Evolutionary conservation across 2,329 filamentous ascomycete genomes (phyloP).

Genomic region (Fusarium tuaranense): DNA sequence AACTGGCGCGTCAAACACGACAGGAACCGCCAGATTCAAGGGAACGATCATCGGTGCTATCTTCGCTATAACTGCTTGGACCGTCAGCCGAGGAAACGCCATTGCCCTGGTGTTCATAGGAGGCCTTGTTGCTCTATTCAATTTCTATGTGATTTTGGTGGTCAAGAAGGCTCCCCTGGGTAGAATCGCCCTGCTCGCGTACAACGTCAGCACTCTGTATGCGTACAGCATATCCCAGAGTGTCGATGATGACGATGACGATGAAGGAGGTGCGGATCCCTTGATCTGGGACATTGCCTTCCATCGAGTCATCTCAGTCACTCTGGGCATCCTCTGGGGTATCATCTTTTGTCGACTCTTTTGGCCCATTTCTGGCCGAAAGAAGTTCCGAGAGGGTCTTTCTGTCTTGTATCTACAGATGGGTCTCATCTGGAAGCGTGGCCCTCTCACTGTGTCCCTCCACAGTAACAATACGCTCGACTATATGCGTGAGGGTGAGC

Average conservation of each 20-base stretch:
- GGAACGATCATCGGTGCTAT: conserved; percentile 86
- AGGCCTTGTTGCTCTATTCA: conserved; percentile 82
- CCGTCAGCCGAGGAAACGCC: conserved; percentile 78
- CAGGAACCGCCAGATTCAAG: conserved; percentile 85
- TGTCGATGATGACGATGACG: conserved; percentile 85
- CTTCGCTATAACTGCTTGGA: conserved; percentile 83
- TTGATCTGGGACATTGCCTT: conserved; percentile 89
- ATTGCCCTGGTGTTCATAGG: conserved; percentile 83
- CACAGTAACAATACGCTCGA: conserved; percentile 68
- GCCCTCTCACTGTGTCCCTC: conserved; percentile 81
- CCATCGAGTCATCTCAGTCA: conserved; percentile 88
- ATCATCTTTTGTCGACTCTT: conserved; percentile 89
- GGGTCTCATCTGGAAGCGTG: conserved; percentile 95
- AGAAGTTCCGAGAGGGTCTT: conserved; percentile 89
- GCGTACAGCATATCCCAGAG: conserved; percentile 88
- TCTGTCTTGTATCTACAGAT: conserved; percentile 94
- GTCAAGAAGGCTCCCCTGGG: conserved; percentile 89
- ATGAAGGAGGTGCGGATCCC: conserved; percentile 86
- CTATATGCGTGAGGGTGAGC: conserved; percentile 91
- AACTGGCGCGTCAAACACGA: conserved; percentile 94
- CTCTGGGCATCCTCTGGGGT: conserved; percentile 90
- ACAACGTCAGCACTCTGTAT: conserved; percentile 95
- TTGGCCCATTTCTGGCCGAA: conserved; percentile 92
- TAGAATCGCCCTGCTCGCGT: conserved; percentile 93
- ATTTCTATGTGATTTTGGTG: conserved; percentile 90